Percentiles rank a stretch among this genome's conserved stretches.
These are phyloP conservation scores for Xylariaceae sp. DNA, from an alignment of 2,329 filamentous ascomycete species.

Conservation along the genomic window DNA sequence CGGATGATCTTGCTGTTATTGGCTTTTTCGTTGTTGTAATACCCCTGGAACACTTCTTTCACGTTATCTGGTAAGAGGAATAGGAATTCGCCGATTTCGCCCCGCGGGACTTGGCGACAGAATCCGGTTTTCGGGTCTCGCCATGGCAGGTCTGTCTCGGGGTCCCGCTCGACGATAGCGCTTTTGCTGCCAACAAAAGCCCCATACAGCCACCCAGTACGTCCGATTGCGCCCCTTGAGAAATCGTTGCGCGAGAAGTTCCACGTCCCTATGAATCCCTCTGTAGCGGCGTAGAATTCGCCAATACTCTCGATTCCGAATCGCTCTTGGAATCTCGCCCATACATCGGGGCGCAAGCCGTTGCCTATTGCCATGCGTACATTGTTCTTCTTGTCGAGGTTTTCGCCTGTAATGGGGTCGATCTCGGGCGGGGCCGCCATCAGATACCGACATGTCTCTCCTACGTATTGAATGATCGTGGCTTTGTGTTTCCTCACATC, in stretches of 20 bases:
- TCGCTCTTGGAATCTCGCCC: constrained; percentile 76
- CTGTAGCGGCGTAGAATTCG: constrained; percentile 79
- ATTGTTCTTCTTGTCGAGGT: constrained; percentile 67
- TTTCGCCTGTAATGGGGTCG: constrained; percentile 61
- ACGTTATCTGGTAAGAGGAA: constrained; percentile 66
- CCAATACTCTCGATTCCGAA: constrained; percentile 70
- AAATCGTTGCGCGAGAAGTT: constrained; percentile 72
- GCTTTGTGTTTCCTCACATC: constrained; percentile 68
- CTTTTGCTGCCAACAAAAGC: constrained; percentile 46
- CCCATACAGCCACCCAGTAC: constrained; percentile 60
- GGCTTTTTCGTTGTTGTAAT: constrained; percentile 69
- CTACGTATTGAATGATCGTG: constrained; percentile 81
- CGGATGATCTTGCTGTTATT: constrained; percentile 70
- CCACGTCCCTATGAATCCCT: constrained; percentile 65
- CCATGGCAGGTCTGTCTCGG: constrained; percentile 61
- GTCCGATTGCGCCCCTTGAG: constrained; percentile 72
- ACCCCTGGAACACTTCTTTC: constrained; percentile 69
- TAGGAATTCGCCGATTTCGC: constrained; percentile 71
- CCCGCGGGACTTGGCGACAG: constrained; percentile 54
- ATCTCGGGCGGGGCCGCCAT: constrained; percentile 61
- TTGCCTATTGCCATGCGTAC: constrained; percentile 80
- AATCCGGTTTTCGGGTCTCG: constrained; percentile 67
- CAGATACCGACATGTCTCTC: constrained; percentile 81
- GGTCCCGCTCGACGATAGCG: constrained; percentile 67
- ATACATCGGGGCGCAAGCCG: constrained; percentile 79